A percentile compares a stretch with the other conserved stretches of the same genome.
These are phyloP conservation scores for Pythium phragmiticola DNA, from an alignment of 352 stramenopile genomes.

Conservation along the genomic window DNA sequence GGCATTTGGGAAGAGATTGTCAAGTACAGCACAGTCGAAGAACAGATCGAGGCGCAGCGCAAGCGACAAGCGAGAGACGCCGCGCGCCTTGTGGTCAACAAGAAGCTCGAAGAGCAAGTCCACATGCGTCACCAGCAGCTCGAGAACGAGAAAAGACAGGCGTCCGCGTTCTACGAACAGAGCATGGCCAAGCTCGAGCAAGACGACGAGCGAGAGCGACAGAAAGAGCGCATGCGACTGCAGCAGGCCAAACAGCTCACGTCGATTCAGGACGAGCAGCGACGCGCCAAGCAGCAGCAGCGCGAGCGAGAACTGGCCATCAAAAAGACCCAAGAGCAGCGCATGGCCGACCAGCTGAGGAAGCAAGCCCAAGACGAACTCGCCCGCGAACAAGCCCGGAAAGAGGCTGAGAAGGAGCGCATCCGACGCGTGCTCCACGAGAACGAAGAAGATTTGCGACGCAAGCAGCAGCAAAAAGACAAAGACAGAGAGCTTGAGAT, in stretches of 20 bases:
- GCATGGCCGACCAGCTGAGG: conserved; percentile 46
- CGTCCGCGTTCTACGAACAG: conserved; percentile 49
- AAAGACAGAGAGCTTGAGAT: conserved; percentile 59
- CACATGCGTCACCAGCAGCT: conserved; percentile 36
- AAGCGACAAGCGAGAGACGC: conserved; percentile 33
- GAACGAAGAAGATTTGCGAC: conserved; percentile 60
- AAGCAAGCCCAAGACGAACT: conserved; percentile 59
- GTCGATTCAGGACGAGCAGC: conserved; percentile 65
- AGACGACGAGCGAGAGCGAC: conserved; percentile 56
- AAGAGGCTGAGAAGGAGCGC: conserved; percentile 60
- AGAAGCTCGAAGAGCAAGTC: conserved; percentile 56
- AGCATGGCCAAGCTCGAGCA: conserved; percentile 45
- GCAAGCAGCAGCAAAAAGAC: conserved; percentile 53
- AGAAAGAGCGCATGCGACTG: conserved; percentile 52
- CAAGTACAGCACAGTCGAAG: conserved; percentile 71
- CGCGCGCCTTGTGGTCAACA: conserved; percentile 38
- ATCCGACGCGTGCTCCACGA: conserved; percentile 58
- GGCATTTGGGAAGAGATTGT: conserved; percentile 86
- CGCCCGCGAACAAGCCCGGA: conserved; percentile 41
- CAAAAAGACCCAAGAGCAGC: conserved; percentile 55
- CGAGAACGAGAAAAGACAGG: conserved; percentile 42
- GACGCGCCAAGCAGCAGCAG: conserved; percentile 56
- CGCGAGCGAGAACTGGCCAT: conserved; percentile 41
- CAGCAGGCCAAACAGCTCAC: conserved; percentile 64
- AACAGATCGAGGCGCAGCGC: conserved; percentile 53